Conservation (phyloP, 169 alveolate genomes). For the Hammondia hammondi region DNA sequence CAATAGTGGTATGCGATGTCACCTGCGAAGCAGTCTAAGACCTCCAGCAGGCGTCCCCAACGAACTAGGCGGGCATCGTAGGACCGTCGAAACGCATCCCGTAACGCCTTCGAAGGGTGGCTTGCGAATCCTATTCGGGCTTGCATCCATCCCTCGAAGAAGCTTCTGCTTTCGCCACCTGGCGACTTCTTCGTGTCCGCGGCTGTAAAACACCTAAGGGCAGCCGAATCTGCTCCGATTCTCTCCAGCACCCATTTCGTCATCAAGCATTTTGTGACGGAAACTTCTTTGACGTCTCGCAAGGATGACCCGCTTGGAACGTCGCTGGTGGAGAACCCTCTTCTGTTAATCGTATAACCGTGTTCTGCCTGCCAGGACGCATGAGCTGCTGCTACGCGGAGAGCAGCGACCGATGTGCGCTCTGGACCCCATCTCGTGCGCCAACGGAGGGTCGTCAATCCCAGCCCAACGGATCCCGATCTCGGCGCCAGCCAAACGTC, state of each 20-base stretch:
- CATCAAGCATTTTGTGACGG: constrained; percentile 8
- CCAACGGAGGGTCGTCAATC: not conserved
- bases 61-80: constrained; percentile 45
- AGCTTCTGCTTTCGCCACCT: not conserved
- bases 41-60: constrained; percentile 68
- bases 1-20: constrained; percentile 62
- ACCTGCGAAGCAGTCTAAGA: constrained; percentile 67
- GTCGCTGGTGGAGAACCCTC: not conserved
- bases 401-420: too few species aligned
- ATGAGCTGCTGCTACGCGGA: too few species aligned
- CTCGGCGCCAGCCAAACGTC: not conserved
- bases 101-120: constrained; percentile 26
- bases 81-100: constrained; percentile 63
- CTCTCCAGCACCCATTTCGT: constrained; percentile 38
- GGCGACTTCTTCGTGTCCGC: not conserved
- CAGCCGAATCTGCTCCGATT: constrained; percentile 7
- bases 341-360: too few species aligned
- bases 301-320: not conserved
- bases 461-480: not conserved
- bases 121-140: not conserved
- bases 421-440: too few species aligned
- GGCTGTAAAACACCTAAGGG: constrained; percentile 5
- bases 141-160: constrained; percentile 29
- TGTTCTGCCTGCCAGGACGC: too few species aligned
- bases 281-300: not conserved